These are phyloP conservation scores for Pythium phragmiticola DNA, from an alignment of 352 stramenopile species.

Conservation along the genomic window DNA sequence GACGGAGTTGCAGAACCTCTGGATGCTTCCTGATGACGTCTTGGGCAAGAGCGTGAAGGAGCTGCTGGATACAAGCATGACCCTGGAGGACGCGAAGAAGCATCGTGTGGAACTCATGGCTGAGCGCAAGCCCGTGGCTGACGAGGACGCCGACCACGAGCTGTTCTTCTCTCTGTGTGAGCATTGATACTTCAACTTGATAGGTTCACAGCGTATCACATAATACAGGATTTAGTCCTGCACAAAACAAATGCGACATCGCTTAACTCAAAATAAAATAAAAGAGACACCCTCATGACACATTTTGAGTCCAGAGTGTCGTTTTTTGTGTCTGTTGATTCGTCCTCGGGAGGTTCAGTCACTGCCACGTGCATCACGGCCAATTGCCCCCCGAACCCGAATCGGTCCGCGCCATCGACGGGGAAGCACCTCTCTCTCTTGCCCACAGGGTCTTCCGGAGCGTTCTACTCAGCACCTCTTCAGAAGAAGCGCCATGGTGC, in stretches of 20 bases:
- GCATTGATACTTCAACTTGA: slow-evolving; percentile 7
- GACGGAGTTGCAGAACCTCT: slow-evolving; percentile 1
- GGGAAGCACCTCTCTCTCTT: neutral
- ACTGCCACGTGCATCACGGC: neutral
- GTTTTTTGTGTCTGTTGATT: neutral
- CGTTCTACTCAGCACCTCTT: neutral
- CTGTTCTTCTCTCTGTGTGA: slow-evolving; percentile 28
- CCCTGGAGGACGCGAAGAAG: slow-evolving; percentile 25
- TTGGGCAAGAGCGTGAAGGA: slow-evolving; percentile 9
- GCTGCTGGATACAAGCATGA: slow-evolving; percentile 22
- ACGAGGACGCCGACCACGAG: slow-evolving; percentile 21
- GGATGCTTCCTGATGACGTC: slow-evolving; percentile 16
- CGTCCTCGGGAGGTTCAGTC: neutral
- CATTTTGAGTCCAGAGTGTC: neutral
- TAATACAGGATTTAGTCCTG: no score
- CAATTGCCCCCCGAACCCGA: neutral
- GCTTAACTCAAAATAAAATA: no score
- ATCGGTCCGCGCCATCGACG: neutral
- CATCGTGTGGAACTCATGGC: slow-evolving; percentile 29
- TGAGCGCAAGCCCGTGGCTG: slow-evolving; percentile 11
- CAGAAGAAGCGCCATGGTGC: slow-evolving; percentile 10
- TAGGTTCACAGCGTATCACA: no score
- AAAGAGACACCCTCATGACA: neutral
- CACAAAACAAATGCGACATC: no score
- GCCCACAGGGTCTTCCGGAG: neutral